Conservation (phyloP, 768 basidiomycete genomes). For the Mycena crocata region DNA sequence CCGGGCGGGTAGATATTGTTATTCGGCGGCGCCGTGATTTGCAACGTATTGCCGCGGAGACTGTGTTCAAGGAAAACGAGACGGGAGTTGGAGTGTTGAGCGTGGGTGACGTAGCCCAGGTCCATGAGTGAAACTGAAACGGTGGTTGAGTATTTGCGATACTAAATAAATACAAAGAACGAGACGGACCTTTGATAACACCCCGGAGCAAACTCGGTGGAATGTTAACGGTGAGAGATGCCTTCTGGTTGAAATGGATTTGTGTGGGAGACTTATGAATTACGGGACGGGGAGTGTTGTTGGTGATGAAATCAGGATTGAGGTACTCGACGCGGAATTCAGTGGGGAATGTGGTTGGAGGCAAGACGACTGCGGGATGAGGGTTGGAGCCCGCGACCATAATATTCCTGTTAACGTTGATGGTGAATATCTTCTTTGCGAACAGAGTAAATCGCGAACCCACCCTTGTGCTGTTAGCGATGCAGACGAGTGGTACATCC, state of each 20-base stretch:
- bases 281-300: slow-evolving; percentile 31
- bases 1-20: slow-evolving; percentile 48
- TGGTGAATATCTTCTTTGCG: slow-evolving; percentile 29
- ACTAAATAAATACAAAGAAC: too few relatives aligned
- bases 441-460: not conserved
- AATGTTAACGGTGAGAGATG: slow-evolving; percentile 47
- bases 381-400: slow-evolving; percentile 73
- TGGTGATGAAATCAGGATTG: slow-evolving; percentile 47
- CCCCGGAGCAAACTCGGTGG: slow-evolving; percentile 37
- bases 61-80: slow-evolving; percentile 49
- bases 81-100: slow-evolving; percentile 49
- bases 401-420: slow-evolving; percentile 47
- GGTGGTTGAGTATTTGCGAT: not conserved
- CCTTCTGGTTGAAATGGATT: slow-evolving; percentile 44
- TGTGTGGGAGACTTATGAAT: slow-evolving; percentile 41
- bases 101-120: slow-evolving; percentile 49
- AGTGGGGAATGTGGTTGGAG: slow-evolving; percentile 27
- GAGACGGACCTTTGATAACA: slow-evolving; percentile 31
- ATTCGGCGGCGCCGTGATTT: slow-evolving; percentile 50
- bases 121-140: slow-evolving; percentile 48
- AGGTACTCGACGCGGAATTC: slow-evolving; percentile 48
- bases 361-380: slow-evolving; percentile 54
- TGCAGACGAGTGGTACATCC: slow-evolving; percentile 70
- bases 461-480: slow-evolving; percentile 62
- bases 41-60: slow-evolving; percentile 44